A percentile compares a stretch with the other conserved stretches of the same genome.
phyloP scores from a whole-genome alignment of 805 yeast genomes.

The Jamesozyma spencerorum region DNA sequence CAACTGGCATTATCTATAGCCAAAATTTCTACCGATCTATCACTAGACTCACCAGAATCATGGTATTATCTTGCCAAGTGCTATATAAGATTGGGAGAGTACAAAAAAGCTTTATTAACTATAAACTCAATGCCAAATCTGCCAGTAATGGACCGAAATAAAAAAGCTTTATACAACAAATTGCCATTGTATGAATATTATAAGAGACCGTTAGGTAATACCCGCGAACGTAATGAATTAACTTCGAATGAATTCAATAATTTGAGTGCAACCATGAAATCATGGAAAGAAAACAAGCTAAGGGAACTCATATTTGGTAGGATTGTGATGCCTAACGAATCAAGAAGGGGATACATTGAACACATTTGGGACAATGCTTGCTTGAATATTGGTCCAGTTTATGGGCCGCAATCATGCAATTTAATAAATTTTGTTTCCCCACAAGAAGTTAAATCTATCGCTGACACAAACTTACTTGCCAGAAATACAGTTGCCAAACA shows the following conservation, averaged over 20 bases:
- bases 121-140: slow-evolving; percentile 28
- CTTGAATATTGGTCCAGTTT: slow-evolving; percentile 24
- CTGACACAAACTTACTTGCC: slow-evolving; percentile 19
- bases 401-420: slow-evolving; percentile 26
- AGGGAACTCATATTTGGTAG: slow-evolving; percentile 23
- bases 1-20: slow-evolving; percentile 21
- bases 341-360: slow-evolving; percentile 16
- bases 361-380: slow-evolving; percentile 22
- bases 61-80: slow-evolving; percentile 25
- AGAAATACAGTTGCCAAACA: slow-evolving; percentile 24
- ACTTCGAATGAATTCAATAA: slow-evolving; percentile 21
- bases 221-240: slow-evolving; percentile 10
- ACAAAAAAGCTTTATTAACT: slow-evolving; percentile 20
- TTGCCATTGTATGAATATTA: slow-evolving; percentile 16
- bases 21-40: slow-evolving; percentile 18
- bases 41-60: slow-evolving; percentile 26
- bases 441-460: slow-evolving; percentile 23
- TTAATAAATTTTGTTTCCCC: slow-evolving; percentile 25
- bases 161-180: slow-evolving; percentile 14
- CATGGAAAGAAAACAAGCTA: slow-evolving; percentile 20
- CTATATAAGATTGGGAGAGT: slow-evolving; percentile 19
- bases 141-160: slow-evolving; percentile 16
- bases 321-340: slow-evolving; percentile 24
- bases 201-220: slow-evolving; percentile 20
- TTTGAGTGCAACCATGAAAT: slow-evolving; percentile 16